A percentile compares a stretch with the other conserved stretches of the same genome.
These are phyloP conservation scores for Plantago elongata DNA, from an alignment of 257 asterid genomes.

Conservation along the genomic window DNA sequence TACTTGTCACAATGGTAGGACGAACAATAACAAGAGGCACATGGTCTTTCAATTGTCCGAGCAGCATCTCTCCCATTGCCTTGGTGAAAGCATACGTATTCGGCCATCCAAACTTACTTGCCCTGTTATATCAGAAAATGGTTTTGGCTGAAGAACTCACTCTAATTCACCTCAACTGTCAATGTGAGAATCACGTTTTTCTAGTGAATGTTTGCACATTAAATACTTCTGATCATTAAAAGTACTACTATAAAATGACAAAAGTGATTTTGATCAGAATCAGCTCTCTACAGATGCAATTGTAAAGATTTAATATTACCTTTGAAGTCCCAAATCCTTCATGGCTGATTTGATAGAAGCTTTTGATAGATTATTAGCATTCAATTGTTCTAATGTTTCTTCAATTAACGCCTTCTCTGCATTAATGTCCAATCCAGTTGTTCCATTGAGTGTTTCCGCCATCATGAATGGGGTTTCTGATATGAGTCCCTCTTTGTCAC, in stretches of 20 bases:
- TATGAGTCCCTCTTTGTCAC: conserved; percentile 50
- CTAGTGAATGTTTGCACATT: no score
- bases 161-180: no score
- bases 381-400: conserved; percentile 36
- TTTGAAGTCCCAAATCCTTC: conserved; percentile 65
- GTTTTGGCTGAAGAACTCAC: no score
- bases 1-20: conserved; percentile 71
- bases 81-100: conserved; percentile 75
- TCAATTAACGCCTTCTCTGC: conserved; percentile 38
- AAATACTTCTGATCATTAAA: background rate
- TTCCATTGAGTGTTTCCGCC: conserved; percentile 58
- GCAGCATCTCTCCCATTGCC: conserved; percentile 81
- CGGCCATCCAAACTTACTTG: conserved; percentile 83
- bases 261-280: background rate
- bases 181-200: no score
- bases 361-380: conserved; percentile 35
- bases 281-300: no score
- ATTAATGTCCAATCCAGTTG: conserved; percentile 45
- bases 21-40: conserved; percentile 59
- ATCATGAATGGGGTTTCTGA: conserved; percentile 37
- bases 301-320: conserved; percentile 23
- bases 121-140: conserved; percentile 29
- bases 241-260: background rate
- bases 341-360: conserved; percentile 32
- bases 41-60: conserved; percentile 36